Evolutionary conservation across 331 rosid genomes (phyloP), one percentile per base, ranked within the genome.

Genomic region (Quercus tomentella): DNA sequence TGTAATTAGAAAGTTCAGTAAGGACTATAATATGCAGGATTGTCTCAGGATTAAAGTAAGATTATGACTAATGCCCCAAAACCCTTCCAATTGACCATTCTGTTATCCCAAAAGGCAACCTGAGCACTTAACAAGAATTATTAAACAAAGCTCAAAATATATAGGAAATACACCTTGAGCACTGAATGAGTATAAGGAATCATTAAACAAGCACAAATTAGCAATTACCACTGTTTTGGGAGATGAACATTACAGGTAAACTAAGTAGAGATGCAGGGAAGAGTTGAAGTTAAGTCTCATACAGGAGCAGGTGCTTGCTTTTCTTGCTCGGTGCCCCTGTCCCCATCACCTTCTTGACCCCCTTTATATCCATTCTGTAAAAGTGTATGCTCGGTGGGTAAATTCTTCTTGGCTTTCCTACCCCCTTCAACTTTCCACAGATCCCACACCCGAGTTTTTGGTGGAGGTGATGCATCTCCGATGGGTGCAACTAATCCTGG

Each of bases 401-500:
- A 28, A 74, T 78, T 93, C 83, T 86, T 87, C 85, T 49, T 84
- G 0, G 83, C 89, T 76, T 89, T 91, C 70, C 81, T 72, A 74
- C 77, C 70, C 23, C 90, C 94, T 83, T 88, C 92, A 11, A 88
- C 57, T 69, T 88, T 89, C 96, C 94, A 90, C 52, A 23, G 73
- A 65, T 86, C 87, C 93, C 82, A 86, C 3, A 89, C 82, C 65
- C 82, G 82, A 52, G 96, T 89, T 86, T 78, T 87, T 0, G 97
- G 97, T 12, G 97, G 99, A n/a, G 98, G 81, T 52, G 88, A 26
- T 43, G 87, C 76, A 60, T 93, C 98, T 72, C 77, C 90, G 57
- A 66, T 70, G 14, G 98, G 99, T 28, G 99, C 99, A 79, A 95
- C 79, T 76, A 93, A 85, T 77, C 99, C 98, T 33, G 93, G 99